Percentiles rank a stretch among this genome's conserved stretches.
These are phyloP conservation scores for Thermochaetoides dissita DNA, from an alignment of 2,329 filamentous ascomycete species.

Conservation along the genomic window DNA sequence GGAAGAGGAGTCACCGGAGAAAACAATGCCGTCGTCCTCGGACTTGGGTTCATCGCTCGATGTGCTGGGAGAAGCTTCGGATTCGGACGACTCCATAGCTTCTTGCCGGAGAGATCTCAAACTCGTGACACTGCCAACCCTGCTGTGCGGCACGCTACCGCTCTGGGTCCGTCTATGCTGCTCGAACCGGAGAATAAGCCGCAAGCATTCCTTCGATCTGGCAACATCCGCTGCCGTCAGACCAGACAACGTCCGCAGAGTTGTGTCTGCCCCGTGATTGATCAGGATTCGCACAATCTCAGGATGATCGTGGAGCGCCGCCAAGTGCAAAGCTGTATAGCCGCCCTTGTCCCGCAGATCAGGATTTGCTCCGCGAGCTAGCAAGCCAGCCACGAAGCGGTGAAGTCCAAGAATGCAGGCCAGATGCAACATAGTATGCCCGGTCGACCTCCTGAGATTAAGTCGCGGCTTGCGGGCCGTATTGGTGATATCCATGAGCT, in stretches of 20 bases:
- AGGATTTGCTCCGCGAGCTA: constrained; percentile 64
- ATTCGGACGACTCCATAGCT: too few relatives aligned
- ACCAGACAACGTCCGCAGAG: constrained; percentile 53
- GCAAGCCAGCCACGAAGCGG: constrained; percentile 60
- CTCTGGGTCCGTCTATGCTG: constrained; percentile 54
- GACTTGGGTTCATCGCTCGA: constrained; percentile 27
- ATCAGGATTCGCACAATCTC: constrained; percentile 67
- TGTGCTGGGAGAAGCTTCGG: constrained; percentile 3
- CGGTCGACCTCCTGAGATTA: constrained; percentile 49
- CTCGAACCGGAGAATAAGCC: constrained; percentile 47
- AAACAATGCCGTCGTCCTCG: constrained; percentile 26
- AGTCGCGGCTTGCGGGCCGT: constrained; percentile 53
- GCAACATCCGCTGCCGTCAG: constrained; percentile 60
- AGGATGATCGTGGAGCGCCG: constrained; percentile 59
- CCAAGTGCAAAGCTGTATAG: constrained; percentile 71
- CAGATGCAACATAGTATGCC: constrained; percentile 70
- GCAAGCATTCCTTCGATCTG: constrained; percentile 47
- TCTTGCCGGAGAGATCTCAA: constrained; percentile 44
- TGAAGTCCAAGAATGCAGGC: constrained; percentile 62
- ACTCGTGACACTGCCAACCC: constrained; percentile 45
- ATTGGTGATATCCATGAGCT: constrained; percentile 66
- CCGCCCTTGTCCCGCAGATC: constrained; percentile 64
- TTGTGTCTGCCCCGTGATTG: constrained; percentile 57
- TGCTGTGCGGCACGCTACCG: constrained; percentile 44
- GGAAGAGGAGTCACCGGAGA: constrained; percentile 27